Evolutionary conservation across 331 rosid genomes (phyloP), one percentile per base, ranked within the genome.

Genomic region (Quercus lobata): DNA sequence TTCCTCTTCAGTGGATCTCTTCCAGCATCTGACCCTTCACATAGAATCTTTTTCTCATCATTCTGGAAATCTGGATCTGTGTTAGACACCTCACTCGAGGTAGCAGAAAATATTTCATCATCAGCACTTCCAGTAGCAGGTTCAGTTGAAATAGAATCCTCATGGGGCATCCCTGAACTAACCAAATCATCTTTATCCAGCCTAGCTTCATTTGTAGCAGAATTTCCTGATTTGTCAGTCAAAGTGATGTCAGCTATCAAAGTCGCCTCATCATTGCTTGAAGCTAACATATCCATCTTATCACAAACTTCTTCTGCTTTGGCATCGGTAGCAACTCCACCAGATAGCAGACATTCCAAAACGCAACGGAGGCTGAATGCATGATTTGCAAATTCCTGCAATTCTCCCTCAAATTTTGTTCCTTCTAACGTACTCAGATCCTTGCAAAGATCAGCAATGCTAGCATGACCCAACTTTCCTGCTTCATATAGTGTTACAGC

Each of bases 401-500:
- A 79, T 83, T 89, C 99, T 72, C 98, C 99, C 87, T 96, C 98
- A 83, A 91, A 96, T 82, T 83, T 96, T 80, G 97, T 76, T 72
- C 98, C 87, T 81, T 93, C 97, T 80, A 96, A 75, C 5, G 98
- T 91, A 73, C 94, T 82, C 68, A 96, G 94, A 90, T 93, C 96
- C 83, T 93, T 90, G 84, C 99, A 96, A 78, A 96, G 99, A 88
- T 96, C 98, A 29, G 90, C 66, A 82, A 96, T 96, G 79, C 97
- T 87, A 69, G 92, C 88, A 90, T 96, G 93, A 76, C 96, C 98
- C 89, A 96, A 78, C 79, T 96, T 96, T 37, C 98, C 99, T 29
- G 94, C 99, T 83, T 96, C 99, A 71, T 96, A 96, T 56, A 96
- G 92, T 14, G 98, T 96, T 72, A 96, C 98, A n/a, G 99, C 99